Conservation (phyloP, 2,329 filamentous ascomycete genomes). For the Metarhizium guizhouense region DNA sequence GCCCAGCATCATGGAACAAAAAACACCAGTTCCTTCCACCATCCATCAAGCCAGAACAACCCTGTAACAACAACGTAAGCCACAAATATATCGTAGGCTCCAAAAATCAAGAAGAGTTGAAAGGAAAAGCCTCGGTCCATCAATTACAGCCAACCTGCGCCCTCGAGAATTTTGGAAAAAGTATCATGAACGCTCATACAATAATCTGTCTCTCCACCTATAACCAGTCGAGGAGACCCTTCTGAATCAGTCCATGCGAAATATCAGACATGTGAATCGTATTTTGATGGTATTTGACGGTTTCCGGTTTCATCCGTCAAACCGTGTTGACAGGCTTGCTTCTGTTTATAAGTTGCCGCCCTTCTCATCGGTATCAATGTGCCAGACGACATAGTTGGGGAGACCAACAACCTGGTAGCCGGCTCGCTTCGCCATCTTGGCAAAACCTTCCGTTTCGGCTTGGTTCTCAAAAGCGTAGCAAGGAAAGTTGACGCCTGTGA, state of each 20-base stretch:
- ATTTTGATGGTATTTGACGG: conserved; percentile 1
- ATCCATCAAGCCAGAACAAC: not conserved
- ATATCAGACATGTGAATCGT: conserved; percentile 15
- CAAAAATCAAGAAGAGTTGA: not conserved
- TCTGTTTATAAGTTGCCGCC: conserved; percentile 56
- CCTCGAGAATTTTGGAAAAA: conserved; percentile 2
- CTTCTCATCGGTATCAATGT: conserved; percentile 95
- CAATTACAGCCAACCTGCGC: not conserved
- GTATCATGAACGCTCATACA: conserved; percentile 19
- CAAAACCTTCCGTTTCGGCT: conserved; percentile 96
- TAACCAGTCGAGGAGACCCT: conserved; percentile 9
- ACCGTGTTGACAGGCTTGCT: not conserved
- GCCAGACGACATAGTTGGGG: conserved; percentile 98
- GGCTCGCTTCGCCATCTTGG: conserved; percentile 95
- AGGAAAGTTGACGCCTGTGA: conserved; percentile 88
- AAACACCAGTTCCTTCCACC: not conserved
- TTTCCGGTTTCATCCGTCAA: not conserved
- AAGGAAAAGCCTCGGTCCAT: not conserved
- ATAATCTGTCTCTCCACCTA: conserved; percentile 9
- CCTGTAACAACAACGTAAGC: not conserved
- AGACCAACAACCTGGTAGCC: conserved; percentile 88
- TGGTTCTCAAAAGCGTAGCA: conserved; percentile 97
- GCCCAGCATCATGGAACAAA: not conserved
- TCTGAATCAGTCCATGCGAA: conserved; percentile 11
- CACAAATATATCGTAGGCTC: not conserved